Percentiles rank a stretch among this genome's conserved stretches.
phyloP scores from a whole-genome alignment of 768 basidiomycete species.

The Sarcomyxa edulis region DNA sequence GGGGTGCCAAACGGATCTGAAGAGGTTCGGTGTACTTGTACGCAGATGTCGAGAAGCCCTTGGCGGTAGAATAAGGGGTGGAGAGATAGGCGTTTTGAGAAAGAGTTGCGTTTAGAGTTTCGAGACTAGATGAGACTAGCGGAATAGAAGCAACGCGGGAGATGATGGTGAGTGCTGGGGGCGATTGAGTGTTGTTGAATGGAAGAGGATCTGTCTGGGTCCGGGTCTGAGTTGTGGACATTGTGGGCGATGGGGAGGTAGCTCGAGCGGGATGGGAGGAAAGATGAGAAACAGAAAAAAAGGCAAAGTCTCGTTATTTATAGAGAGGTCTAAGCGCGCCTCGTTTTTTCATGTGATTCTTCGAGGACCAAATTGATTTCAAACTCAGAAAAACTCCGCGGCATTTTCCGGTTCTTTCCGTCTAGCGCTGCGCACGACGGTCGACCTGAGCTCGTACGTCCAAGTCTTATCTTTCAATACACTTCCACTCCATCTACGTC shows the following conservation, averaged over 20 bases:
- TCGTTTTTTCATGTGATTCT: too few species aligned
- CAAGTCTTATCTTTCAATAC: too few species aligned
- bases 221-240: constrained; percentile 16
- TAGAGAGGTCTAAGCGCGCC: too few species aligned
- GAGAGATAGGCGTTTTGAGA: constrained; percentile 56
- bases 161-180: constrained; percentile 58
- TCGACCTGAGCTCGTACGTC: too few species aligned
- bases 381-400: too few species aligned
- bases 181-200: constrained; percentile 10
- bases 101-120: constrained; percentile 55
- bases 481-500: too few species aligned
- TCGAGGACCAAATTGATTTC: too few species aligned
- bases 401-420: too few species aligned
- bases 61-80: constrained; percentile 61
- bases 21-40: constrained; percentile 62
- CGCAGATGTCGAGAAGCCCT: constrained; percentile 51
- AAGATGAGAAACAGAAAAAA: constrained; percentile 3
- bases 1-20: constrained; percentile 58
- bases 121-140: constrained; percentile 58
- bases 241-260: constrained; percentile 8
- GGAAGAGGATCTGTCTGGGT: constrained; percentile 15
- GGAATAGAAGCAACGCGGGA: constrained; percentile 69
- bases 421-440: too few species aligned
- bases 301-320: too few species aligned
- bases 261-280: constrained; percentile 1